phyloP scores from a whole-genome alignment of 2,329 filamentous ascomycete species.

The Neurospora crassa region DNA sequence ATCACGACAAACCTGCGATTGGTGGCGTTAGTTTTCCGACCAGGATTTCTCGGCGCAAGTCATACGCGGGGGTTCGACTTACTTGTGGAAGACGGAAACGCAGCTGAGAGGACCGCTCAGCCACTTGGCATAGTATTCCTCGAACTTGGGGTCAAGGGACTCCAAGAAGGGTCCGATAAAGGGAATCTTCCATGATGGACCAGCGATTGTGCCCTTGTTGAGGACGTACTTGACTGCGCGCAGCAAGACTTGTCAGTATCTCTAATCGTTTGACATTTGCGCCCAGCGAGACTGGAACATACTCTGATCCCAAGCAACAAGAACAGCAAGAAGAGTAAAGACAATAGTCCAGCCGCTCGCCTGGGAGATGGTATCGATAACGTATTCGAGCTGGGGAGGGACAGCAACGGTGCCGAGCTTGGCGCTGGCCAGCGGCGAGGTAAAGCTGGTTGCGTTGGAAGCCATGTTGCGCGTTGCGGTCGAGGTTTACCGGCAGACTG shows the following conservation, averaged over 20 bases:
- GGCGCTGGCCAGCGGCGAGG: conserved; percentile 58
- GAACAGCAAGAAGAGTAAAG: conserved; percentile 59
- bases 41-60: not conserved
- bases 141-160: conserved; percentile 85
- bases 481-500: not conserved
- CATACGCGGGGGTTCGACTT: conserved; percentile 24
- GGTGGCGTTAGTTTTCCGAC: not conserved
- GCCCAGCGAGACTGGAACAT: conserved; percentile 28
- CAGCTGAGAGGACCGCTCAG: conserved; percentile 83
- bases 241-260: conserved; percentile 8
- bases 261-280: not conserved
- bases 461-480: conserved; percentile 30
- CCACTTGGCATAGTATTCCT: conserved; percentile 90
- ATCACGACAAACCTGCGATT: conserved; percentile 81
- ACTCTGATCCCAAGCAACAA: conserved; percentile 87
- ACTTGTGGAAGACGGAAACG: conserved; percentile 99
- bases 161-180: conserved; percentile 95
- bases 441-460: conserved; percentile 54
- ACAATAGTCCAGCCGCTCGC: conserved; percentile 53
- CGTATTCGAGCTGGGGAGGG: conserved; percentile 45
- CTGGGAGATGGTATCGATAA: conserved; percentile 46
- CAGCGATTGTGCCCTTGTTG: conserved; percentile 67
- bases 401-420: conserved; percentile 39
- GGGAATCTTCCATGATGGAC: conserved; percentile 66
- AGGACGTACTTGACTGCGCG: conserved; percentile 61